Base-by-base conservation (phyloP, 495 filamentous ascomycete genomes). In the Alectoria sarmentosa region DNA sequence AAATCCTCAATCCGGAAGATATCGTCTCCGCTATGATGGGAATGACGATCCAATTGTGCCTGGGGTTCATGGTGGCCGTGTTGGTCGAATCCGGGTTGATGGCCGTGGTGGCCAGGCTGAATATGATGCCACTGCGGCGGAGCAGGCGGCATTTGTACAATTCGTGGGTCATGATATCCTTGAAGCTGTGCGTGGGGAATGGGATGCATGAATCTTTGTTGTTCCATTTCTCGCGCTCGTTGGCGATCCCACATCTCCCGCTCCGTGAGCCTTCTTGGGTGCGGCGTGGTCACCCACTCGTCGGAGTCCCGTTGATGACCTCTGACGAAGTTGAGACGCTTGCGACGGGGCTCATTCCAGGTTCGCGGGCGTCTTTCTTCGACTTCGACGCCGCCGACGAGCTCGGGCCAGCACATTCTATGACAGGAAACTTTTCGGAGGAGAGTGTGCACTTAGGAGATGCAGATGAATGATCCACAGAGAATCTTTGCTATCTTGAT, bases 311-410 rank as follows among this genome's bases (percentile, higher is more conserved):
- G 52, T 21, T 1, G 15, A 17, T 34, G 38, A 46, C 56, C 44
- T 32, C 34, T 64, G 52, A 56, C 58, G 44, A 71, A 69, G 41
- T 48, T 54, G 28, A 71, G 64, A 58, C 69, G 69, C 44, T 65
- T 69, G 44, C 62, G 61, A 15, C 64, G 67, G 28, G 69, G 69
- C 52, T 71, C 69, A 34, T 64, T 69, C 42, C 55, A 54, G 54
- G 38, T 58, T n/a, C 59, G 64, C 14, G 68, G 68, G 32, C 66
- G 66, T 30, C 67, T 61, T 63, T 71, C 69, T 54, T 69, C 61
- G 23, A 71, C 59, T 28, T 69, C 69, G 61, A 71, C 23, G 26
- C 60, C 49, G 28, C 61, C 61, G 26, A 44, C 26, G 14, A 52
- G 15, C 52, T 55, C 30, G 52, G 52, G 52, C 52, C 52, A 55